A percentile compares a stretch with the other conserved stretches of the same genome.
phyloP scores from a whole-genome alignment of 2,329 filamentous ascomycete genomes.

The Aureobasidium sp. region DNA sequence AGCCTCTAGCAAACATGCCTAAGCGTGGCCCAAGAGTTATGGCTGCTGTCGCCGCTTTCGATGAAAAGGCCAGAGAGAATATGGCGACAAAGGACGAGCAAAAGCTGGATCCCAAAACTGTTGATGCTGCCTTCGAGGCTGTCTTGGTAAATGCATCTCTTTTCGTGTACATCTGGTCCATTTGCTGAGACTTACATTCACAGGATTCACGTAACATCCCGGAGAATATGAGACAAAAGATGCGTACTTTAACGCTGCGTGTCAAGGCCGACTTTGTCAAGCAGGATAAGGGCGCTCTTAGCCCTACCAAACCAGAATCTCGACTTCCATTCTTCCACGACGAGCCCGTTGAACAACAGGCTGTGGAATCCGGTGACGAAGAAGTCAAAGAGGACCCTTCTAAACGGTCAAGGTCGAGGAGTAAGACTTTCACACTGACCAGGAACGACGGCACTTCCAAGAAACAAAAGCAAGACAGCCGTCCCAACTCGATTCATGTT shows the following conservation, averaged over 20 bases:
- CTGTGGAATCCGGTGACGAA: conserved; percentile 11
- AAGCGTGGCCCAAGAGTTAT: conserved; percentile 53
- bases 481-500: conserved; percentile 54
- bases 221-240: conserved; percentile 87
- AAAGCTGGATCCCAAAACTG: conserved; percentile 45
- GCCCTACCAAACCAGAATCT: conserved; percentile 16
- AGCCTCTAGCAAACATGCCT: conserved; percentile 27
- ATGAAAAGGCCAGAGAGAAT: conserved; percentile 43
- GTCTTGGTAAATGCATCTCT: conserved; percentile 43
- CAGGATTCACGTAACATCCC: conserved; percentile 81
- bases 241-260: conserved; percentile 78
- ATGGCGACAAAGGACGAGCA: conserved; percentile 37
- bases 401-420: conserved; percentile 47
- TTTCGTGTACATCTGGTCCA: not conserved
- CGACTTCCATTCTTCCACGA: conserved; percentile 12
- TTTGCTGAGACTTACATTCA: not conserved
- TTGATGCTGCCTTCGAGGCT: conserved; percentile 57
- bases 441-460: conserved; percentile 66
- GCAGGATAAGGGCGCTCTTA: conserved; percentile 57
- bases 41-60: conserved; percentile 58
- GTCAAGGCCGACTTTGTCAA: conserved; percentile 96
- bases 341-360: not conserved
- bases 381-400: conserved; percentile 22
- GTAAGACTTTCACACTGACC: conserved; percentile 71
- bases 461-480: conserved; percentile 61